phyloP scores from a whole-genome alignment of 495 filamentous ascomycete species.

The Physcia stellaris region DNA sequence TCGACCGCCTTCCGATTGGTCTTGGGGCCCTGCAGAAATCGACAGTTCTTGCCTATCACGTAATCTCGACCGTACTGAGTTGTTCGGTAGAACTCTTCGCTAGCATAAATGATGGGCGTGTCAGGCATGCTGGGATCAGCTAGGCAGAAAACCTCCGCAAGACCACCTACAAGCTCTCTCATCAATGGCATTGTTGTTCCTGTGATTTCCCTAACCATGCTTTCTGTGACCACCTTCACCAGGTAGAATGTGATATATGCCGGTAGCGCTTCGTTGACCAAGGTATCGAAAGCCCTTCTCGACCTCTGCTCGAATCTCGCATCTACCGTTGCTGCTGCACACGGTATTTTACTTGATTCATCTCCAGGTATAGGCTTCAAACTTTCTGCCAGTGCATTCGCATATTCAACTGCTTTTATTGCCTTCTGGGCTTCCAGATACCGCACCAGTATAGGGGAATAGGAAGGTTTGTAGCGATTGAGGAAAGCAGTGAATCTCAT shows the following conservation, averaged over 20 bases:
- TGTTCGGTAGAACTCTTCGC: slow-evolving; percentile 51
- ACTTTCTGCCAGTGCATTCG: slow-evolving; percentile 46
- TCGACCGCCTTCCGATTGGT: slow-evolving; percentile 32
- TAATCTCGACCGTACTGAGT: slow-evolving; percentile 49
- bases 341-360: slow-evolving; percentile 26
- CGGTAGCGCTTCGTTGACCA: slow-evolving; percentile 56
- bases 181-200: slow-evolving; percentile 41
- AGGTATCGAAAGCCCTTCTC: slow-evolving; percentile 38
- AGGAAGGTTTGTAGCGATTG: slow-evolving; percentile 56
- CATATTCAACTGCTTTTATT: slow-evolving; percentile 55
- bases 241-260: slow-evolving; percentile 54
- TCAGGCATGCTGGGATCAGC: slow-evolving; percentile 60
- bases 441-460: slow-evolving; percentile 46
- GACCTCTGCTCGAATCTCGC: slow-evolving; percentile 42
- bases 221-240: slow-evolving; percentile 43
- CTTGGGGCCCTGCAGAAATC: slow-evolving; percentile 50
- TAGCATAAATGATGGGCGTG: slow-evolving; percentile 68
- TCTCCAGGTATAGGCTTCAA: slow-evolving; percentile 32
- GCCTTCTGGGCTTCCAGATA: slow-evolving; percentile 58
- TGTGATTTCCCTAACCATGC: slow-evolving; percentile 44
- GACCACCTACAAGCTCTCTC: slow-evolving; percentile 49
- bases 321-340: slow-evolving; percentile 34
- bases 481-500: slow-evolving; percentile 51
- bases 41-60: slow-evolving; percentile 45
- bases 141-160: slow-evolving; percentile 67